Base-by-base conservation (phyloP, 495 filamentous ascomycete genomes). In the Penicillium pancosmium region DNA sequence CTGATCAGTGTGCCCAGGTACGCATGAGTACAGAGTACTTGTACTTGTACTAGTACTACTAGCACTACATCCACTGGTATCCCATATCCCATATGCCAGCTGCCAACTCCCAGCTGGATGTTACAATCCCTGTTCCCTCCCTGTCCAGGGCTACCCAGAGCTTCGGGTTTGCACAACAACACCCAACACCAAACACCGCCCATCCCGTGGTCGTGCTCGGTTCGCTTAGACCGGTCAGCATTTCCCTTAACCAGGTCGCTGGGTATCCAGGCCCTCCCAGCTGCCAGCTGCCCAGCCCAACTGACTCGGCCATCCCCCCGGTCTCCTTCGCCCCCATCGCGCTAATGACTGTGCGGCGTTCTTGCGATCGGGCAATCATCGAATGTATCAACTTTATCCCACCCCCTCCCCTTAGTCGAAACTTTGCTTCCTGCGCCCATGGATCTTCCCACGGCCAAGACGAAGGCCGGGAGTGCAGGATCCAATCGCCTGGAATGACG, bases 121-220 rank as follows among this genome's bases (percentile, higher is more conserved):
- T 3, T 23, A 23, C 23, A 23, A 38, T 38, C 36, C 36, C 36
- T 38, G 36, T n/a, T 38, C 36, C 36, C 36, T 38, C 21, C 55
- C 46, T 43, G 43, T 56, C 54, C 36, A 54, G 52, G 41, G 23
- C 27, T 52, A 57, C 54, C 62, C 62, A 65, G 33, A 55, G 34
- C 40, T 51, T 43, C 25, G 62, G 62, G 62, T 61, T 31, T 36
- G 33, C 36, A 19, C 46, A 27, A 48, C 44, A 47, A 23, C 23
- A 23, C 23, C 23, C 23, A 23, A 23, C 23, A 23, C 23, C 23
- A 23, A 23, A 23, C 23, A 23, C 23, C 23, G 23, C 23, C 23
- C 23, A 23, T 23, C 23, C 46, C 46, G 41, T 16, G 41, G 41
- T 13, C 10, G 46, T 23, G 46, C 46, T 48, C 46, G 46, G 46